Evolutionary conservation across 768 basidiomycete genomes (phyloP), one percentile per base, ranked within the genome.

Genomic region (Russula lepida): DNA sequence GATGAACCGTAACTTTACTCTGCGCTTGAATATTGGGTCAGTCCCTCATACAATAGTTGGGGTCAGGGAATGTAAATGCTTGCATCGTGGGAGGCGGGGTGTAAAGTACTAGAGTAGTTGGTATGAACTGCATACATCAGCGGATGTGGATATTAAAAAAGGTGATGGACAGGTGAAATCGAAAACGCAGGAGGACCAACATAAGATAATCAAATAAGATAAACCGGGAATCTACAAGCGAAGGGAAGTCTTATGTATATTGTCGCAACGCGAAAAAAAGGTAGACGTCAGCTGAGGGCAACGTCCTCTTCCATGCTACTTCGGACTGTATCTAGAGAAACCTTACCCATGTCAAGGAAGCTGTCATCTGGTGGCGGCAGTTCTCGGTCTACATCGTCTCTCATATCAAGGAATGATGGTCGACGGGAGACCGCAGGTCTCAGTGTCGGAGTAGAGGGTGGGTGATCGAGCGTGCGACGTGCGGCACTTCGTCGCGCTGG

Each of bases 321-420:
- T 52, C 71, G 69, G 33, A 73, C 62, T 6, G 74, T 71, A 68
- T 77, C 76, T 54, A 77, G 72, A n/a, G 76, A 77, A 49, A 67
- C 70, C 65, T 72, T 73, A 11, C 74, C 73, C 61, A 78, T 68
- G 60, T 77, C 76, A 28, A 78, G 69, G 70, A 78, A 78, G 64
- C 75, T 78, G 64, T 71, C 70, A 50, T 71, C 72, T 33, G 69
- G 66, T 1, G 63, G 63, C 17, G 63, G 19, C 32, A 56, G 59
- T 33, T 67, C 64, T 25, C 30, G 62, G 30, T 70, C 68, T 23
- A 32, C 53, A 30, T 71, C 70, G 60, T 77, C 75, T 25, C 74
- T 84, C 60, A 89, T 86, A 37, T 88, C 85, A 51, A 89, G 74
- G 70, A 89, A 89, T 1, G 86, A 88, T 21, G 87, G 83, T 68